Percentiles rank a stretch among this genome's conserved stretches.
phyloP scores from a whole-genome alignment of 805 yeast genomes.

The Schwanniomyces polymorphus region DNA sequence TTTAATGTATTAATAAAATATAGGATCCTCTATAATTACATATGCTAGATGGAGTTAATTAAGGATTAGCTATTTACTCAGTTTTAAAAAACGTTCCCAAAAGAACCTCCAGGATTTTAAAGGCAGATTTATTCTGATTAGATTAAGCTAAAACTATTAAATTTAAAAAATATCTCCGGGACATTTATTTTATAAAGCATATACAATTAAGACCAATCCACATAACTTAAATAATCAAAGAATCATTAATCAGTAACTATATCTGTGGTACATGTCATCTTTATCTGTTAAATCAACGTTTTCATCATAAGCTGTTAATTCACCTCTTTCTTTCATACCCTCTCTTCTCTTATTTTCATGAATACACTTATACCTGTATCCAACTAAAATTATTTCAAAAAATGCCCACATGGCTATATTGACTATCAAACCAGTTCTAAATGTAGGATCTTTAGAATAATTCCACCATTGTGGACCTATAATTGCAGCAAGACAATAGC shows the following conservation, averaged over 20 bases:
- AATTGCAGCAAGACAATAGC: slow-evolving; percentile 13
- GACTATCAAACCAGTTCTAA: slow-evolving; percentile 13
- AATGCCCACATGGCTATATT: slow-evolving; percentile 27
- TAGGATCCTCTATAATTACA: too few relatives aligned
- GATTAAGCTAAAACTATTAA: too few relatives aligned
- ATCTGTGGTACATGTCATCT: slow-evolving; percentile 6
- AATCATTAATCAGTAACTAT: slow-evolving; percentile 1
- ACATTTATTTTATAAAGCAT: too few relatives aligned
- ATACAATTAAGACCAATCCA: too few relatives aligned
- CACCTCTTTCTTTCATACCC: slow-evolving; percentile 10
- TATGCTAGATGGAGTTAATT: too few relatives aligned
- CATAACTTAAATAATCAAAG: too few relatives aligned
- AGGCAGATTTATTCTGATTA: too few relatives aligned
- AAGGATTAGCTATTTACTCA: too few relatives aligned
- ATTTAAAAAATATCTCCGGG: too few relatives aligned
- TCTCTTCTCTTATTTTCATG: slow-evolving; percentile 16
- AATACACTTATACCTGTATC: slow-evolving; percentile 21
- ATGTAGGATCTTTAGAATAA: slow-evolving; percentile 10
- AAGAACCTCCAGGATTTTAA: too few relatives aligned
- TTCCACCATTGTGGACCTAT: slow-evolving; percentile 20
- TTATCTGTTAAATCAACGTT: slow-evolving; percentile 22
- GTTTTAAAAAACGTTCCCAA: too few relatives aligned
- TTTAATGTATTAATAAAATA: too few relatives aligned
- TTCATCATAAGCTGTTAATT: slow-evolving; percentile 14
- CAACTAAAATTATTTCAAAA: slow-evolving; percentile 17